Evolutionary conservation across 371 early-diverging fungal genomes (phyloP), one percentile per base, ranked within the genome.

Genomic region (Lichtheimia ornata): DNA sequence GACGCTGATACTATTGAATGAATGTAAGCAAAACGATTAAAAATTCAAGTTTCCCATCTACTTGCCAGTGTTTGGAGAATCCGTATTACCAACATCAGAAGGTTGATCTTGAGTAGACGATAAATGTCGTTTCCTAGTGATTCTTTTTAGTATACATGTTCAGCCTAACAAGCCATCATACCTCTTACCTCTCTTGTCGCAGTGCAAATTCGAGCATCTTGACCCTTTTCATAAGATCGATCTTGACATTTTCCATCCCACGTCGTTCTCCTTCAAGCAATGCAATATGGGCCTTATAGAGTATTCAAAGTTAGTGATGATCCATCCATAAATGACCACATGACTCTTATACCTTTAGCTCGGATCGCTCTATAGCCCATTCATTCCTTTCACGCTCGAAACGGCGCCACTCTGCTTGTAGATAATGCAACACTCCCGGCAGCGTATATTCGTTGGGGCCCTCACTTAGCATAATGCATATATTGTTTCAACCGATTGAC

Each of bases 201-300:
- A 96, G 64, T 12, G 93, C 91, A 79, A 83, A 92, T 73, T 96
- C 95, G 12, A 96, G 81, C 95, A 96, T 93, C 71, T 92, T 92
- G 42, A 94, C 85, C 44, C 95, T 73, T 67, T 88, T 83, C 75
- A 91, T 66, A 57, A 96, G 70, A 74, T 92, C 92, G n/a, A 81
- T 59, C 67, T 88, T 91, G 45, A 88, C 60, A 58, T 85, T 90
- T 59, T 94, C 94, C 35, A 86, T 68, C 9, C 89, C 94, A 42
- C 90, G 79, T 50, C 88, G 78, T 70, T 94, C 94, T n/a, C 94
- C 93, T 67, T 93, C 92, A 44, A 95, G 77, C 55, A 88, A 77
- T 2, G 93, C 89, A 52, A 94, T 80, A 28, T 86, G 86, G 28
- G 92, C 83, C 90, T 90, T 90, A 64, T 47, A 47, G 1, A 22